Conservation (phyloP, 257 asterid genomes). For the Eucommia ulmoides region DNA sequence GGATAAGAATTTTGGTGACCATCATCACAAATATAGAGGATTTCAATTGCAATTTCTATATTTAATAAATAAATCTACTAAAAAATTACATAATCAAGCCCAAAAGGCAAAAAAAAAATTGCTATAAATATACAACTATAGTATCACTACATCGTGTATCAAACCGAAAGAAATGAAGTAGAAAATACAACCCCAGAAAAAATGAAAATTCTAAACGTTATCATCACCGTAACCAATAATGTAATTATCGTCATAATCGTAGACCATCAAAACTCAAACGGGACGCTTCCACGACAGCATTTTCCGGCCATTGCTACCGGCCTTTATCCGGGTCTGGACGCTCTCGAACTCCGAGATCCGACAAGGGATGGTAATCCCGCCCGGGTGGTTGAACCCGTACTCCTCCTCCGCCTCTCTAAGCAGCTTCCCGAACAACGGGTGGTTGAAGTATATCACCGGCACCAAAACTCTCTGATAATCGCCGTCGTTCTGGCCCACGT, state of each 20-base stretch:
- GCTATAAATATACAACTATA: not conserved
- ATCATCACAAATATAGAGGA: not conserved
- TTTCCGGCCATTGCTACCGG: not conserved
- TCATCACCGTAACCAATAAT: too few species aligned
- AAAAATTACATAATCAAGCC: not conserved
- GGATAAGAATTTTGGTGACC: too few species aligned
- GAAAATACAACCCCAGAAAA: too few species aligned
- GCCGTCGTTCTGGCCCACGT: not conserved
- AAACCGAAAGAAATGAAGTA: not conserved
- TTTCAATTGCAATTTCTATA: not conserved
- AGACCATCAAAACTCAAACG: not conserved
- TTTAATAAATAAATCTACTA: not conserved
- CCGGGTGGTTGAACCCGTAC: not conserved
- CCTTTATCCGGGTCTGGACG: not conserved
- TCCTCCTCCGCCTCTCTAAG: not conserved
- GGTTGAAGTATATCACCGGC: not conserved
- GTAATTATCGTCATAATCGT: not conserved
- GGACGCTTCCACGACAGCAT: not conserved
- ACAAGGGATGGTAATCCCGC: not conserved
- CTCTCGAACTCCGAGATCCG: not conserved
- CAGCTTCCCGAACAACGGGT: not conserved
- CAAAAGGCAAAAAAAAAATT: not conserved
- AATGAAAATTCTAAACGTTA: too few species aligned
- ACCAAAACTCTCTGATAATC: not conserved
- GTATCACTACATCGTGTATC: too few species aligned